Evolutionary conservation across 202 grass and related monocot species (phyloP).

Genomic region (Saccharum hybrid): DNA sequence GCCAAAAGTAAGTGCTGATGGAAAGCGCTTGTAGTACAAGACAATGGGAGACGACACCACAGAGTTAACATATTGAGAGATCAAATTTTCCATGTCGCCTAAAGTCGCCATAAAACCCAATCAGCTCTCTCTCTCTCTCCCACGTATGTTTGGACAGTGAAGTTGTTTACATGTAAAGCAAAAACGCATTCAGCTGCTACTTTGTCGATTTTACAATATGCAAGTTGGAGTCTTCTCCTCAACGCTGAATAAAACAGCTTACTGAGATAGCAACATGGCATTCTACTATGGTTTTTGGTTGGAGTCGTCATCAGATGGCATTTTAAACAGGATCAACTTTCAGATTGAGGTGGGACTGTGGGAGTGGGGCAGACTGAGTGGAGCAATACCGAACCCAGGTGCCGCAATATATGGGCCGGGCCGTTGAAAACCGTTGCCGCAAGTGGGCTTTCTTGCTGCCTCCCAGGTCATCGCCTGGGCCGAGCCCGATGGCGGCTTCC

Average conservation of each 20-base stretch:
- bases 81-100: too few species aligned
- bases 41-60: background rate
- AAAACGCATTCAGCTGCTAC: background rate
- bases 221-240: background rate
- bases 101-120: too few species aligned
- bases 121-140: too few species aligned
- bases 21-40: background rate
- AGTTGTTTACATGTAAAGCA: too few species aligned
- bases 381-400: too few species aligned
- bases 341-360: too few species aligned
- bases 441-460: too few species aligned
- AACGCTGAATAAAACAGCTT: background rate
- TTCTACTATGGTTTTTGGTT: background rate
- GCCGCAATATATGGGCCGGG: background rate
- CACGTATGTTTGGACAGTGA: too few species aligned
- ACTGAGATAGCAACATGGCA: background rate
- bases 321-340: background rate
- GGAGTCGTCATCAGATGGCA: slow-evolving; percentile 15
- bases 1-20: background rate
- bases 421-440: too few species aligned
- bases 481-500: background rate
- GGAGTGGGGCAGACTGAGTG: background rate
- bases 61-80: background rate
- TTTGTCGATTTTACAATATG: background rate
- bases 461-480: background rate